Evolutionary conservation across 306 rosid genomes (phyloP), one percentile per base, ranked within the genome.

Genomic region (Castanea crenata): DNA sequence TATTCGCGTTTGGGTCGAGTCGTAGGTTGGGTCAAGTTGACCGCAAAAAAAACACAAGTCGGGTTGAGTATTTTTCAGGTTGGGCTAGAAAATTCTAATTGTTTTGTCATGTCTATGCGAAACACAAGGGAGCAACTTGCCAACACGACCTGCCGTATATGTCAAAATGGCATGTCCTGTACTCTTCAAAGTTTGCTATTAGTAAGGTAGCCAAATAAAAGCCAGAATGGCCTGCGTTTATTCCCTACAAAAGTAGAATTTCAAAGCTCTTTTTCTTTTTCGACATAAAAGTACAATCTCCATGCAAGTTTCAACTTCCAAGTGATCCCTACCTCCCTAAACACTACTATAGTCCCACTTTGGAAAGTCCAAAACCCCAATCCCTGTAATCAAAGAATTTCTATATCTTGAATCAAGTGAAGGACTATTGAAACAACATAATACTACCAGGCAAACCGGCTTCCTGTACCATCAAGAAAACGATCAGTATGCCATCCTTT

Each of bases 401-500:
- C 69, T 35, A 23, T 57, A 8, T 19, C 77, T 74, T 74, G 9
- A 51, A 49, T 49, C 51, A 74, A 69, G 23, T 34, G 65, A 63
- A 44, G 54, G 27, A 74, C 75, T 35, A 27, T 7, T 35, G 69
- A 35, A 85, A 62, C 14, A 58, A 14, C 20, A 63, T 13, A 74
- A 57, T 73, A 55, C 69, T 84, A 88, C 27, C 84, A 86, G 0
- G 94, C 82, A 77, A 92, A 94, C 83, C 97, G 92, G 71, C 87
- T 85, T 73, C 98, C 97, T 58, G 85, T 87, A 68, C 97, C 98
- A 51, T 91, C 92, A 16, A 94, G 89, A 88, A 94, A 94, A 49
- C 93, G 93, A 79, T 94, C 97, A n/a, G 98, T 91, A 81, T 94
- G 89, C 99, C 99, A 94, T 61, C 97, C 97, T 85, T 89, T 92